Percentiles rank a stretch among this genome's conserved stretches.
Evolutionary conservation across 2,329 filamentous ascomycete species (phyloP).

Genomic region (Septoria linicola): DNA sequence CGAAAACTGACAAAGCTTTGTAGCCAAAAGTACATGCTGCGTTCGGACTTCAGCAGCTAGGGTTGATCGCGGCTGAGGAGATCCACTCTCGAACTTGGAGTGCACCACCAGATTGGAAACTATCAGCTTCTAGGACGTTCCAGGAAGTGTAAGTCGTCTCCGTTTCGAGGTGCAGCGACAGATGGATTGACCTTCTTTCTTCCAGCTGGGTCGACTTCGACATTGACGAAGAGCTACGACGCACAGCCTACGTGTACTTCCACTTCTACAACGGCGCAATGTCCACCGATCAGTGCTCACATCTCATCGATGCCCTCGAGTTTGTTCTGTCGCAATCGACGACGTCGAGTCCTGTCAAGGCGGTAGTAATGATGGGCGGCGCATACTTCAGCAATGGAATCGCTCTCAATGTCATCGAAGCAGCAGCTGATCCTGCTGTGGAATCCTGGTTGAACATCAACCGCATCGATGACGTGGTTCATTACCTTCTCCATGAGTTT

Average conservation of each 20-base stretch:
- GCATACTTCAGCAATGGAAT: slow-evolving; percentile 49
- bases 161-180: neutral
- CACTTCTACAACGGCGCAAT: slow-evolving; percentile 49
- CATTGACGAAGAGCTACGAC: slow-evolving; percentile 31
- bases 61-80: slow-evolving; percentile 32
- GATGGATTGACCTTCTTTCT: neutral
- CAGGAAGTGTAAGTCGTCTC: slow-evolving; percentile 37
- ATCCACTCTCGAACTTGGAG: slow-evolving; percentile 23
- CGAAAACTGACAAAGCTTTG: slow-evolving; percentile 40
- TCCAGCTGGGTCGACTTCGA: slow-evolving; percentile 40
- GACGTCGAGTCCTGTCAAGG: slow-evolving; percentile 35
- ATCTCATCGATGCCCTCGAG: slow-evolving; percentile 41
- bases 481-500: slow-evolving; percentile 43
- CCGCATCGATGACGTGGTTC: slow-evolving; percentile 45
- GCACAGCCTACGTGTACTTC: slow-evolving; percentile 44
- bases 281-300: slow-evolving; percentile 43
- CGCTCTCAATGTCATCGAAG: slow-evolving; percentile 47
- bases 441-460: slow-evolving; percentile 50
- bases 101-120: slow-evolving; percentile 34
- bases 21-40: slow-evolving; percentile 47
- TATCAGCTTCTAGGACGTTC: slow-evolving; percentile 35
- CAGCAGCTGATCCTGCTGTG: slow-evolving; percentile 39
- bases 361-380: slow-evolving; percentile 44
- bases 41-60: slow-evolving; percentile 39
- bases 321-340: slow-evolving; percentile 38